Base-by-base conservation (phyloP, 2,329 filamentous ascomycete genomes). In the Cytospora piceae region DNA sequence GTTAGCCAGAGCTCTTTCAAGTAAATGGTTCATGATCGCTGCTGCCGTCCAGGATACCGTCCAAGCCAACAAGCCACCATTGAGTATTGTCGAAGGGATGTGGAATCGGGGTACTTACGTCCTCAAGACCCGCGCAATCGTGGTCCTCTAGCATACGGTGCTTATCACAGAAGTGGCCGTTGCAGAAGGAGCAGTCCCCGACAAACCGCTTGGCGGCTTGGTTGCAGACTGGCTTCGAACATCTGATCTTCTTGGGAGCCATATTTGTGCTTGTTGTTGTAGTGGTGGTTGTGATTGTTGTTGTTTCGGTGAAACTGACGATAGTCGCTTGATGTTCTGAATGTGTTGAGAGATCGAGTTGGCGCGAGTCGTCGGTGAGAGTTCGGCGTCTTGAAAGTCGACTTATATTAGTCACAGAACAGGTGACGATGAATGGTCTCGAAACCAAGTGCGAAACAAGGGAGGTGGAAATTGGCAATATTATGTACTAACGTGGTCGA, bases 121-220 rank as follows among this genome's bases (percentile, higher is more conserved):
- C 92, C 83, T 98, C 95, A 65, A 99, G 83, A 51, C 93, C 93
- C 70, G 87, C 88, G 82, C 95, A 99, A 81, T 92, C 92, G 81
- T 99, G 95, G 72, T 94, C 92, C 79, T 99, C 95, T 70, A 98
- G 80, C 80, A 98, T 86, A 64, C 95, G 87, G 80, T 99, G 95
- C 82, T 93, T 96, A 73, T 92, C 92, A 80, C 95, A 99, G 83
- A 92, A 98, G 77, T 96, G 92, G 55, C 94, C 93, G 64, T 90
- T 84, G 82, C 95, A 99, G 83, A 98, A 98, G 68, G 89, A 90
- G 80, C 95, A 99, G 82, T 98, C 94, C 63, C 95, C 95, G 67
- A 97, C 92, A 74, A 99, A 97, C 70, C 92, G 90, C 79, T 97
- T 94, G 20, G 93, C 94, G 34, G 87, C 86, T 72, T 93, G 89